phyloP scores from a whole-genome alignment of 192 early-diverging fungal species.

The Rhizophagus sp. region DNA sequence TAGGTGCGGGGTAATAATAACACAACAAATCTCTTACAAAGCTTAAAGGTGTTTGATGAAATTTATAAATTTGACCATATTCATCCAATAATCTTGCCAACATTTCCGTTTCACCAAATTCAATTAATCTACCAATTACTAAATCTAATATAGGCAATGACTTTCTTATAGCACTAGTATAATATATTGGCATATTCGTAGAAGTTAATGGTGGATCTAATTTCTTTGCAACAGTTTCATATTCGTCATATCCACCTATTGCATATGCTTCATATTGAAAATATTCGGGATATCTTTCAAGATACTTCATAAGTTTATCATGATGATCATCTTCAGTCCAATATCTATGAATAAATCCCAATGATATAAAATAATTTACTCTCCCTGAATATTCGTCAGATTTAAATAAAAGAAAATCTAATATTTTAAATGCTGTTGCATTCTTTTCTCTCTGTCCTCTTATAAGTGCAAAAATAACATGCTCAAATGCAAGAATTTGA shows the following conservation, averaged over 20 bases:
- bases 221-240: conserved; percentile 36
- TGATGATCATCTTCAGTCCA: conserved; percentile 75
- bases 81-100: conserved; percentile 62
- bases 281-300: conserved; percentile 70
- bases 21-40: conserved; percentile 67
- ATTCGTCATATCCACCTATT: conserved; percentile 31
- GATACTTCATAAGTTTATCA: conserved; percentile 62
- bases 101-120: conserved; percentile 59
- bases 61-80: conserved; percentile 62
- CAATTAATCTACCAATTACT: conserved; percentile 67
- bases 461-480: conserved; percentile 67
- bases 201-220: conserved; percentile 59
- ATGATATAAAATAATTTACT: conserved; percentile 62
- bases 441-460: conserved; percentile 58
- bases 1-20: conserved; percentile 66
- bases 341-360: conserved; percentile 63
- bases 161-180: conserved; percentile 67
- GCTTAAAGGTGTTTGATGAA: conserved; percentile 68
- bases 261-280: conserved; percentile 73
- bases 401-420: conserved; percentile 55
- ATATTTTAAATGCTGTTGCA: conserved; percentile 48
- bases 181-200: conserved; percentile 67
- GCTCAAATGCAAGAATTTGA: conserved; percentile 67
- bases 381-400: conserved; percentile 53
- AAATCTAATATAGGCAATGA: conserved; percentile 67